Evolutionary conservation across 1,139 yeast genomes (phyloP).

Genomic region (Blastobotrys malaysiensis): DNA sequence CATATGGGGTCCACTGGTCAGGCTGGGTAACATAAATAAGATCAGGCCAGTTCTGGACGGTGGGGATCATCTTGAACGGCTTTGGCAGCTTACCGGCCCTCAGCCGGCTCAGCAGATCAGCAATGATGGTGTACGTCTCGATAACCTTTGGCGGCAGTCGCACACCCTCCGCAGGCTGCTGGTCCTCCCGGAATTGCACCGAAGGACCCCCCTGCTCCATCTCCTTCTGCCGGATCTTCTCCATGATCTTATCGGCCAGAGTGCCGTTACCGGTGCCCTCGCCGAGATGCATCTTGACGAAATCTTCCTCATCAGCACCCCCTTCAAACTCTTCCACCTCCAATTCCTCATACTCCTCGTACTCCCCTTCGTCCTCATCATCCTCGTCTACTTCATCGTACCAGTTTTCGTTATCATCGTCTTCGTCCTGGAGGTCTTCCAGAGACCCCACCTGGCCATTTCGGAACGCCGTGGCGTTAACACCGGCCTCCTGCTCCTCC

Average conservation of each 20-base stretch:
- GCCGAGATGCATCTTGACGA: constrained; percentile 58
- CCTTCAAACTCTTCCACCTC: constrained; percentile 38
- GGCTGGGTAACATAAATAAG: constrained; percentile 90
- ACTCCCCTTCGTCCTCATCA: constrained; percentile 44
- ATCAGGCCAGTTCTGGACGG: constrained; percentile 92
- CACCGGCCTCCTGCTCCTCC: constrained; percentile 37
- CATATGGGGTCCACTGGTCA: constrained; percentile 93
- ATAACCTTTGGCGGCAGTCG: constrained; percentile 92
- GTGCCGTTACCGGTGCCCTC: constrained; percentile 47
- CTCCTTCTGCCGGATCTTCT: constrained; percentile 75
- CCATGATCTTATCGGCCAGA: constrained; percentile 88
- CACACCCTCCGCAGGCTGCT: constrained; percentile 43
- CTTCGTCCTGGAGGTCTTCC: constrained; percentile 36
- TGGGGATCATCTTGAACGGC: constrained; percentile 88
- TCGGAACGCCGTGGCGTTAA: not conserved
- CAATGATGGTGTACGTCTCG: constrained; percentile 88
- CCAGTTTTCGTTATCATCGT: constrained; percentile 40
- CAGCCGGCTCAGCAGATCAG: constrained; percentile 82
- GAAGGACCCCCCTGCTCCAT: constrained; percentile 1
- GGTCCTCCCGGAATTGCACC: not conserved
- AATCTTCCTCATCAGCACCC: constrained; percentile 65
- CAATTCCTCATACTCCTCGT: constrained; percentile 45
- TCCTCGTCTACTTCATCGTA: constrained; percentile 43
- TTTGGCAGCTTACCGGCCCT: constrained; percentile 95
- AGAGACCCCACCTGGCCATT: constrained; percentile 2